These are phyloP conservation scores for Carallia pectinifolia DNA, from an alignment of 345 rosid species.

Conservation along the genomic window DNA sequence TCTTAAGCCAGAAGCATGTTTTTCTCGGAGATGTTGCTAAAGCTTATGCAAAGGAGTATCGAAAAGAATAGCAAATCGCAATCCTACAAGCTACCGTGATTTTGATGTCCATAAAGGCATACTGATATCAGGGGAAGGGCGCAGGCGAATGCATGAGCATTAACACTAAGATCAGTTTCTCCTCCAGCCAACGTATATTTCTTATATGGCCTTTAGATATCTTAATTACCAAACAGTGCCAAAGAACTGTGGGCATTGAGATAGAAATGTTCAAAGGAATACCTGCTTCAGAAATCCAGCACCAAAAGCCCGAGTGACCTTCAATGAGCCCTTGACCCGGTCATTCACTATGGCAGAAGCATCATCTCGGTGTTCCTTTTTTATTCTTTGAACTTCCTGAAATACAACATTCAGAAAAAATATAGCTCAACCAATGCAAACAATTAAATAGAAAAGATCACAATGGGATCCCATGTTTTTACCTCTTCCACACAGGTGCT, in stretches of 20 bases:
- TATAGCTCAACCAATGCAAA: not conserved
- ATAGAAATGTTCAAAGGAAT: constrained; percentile 3
- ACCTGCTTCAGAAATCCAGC: constrained; percentile 96
- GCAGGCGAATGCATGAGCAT: no score
- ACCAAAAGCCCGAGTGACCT: constrained; percentile 95
- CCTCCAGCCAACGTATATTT: no score
- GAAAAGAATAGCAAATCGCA: no score
- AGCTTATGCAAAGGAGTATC: no score
- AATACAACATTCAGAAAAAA: constrained; percentile 11
- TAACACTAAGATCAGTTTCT: no score
- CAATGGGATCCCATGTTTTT: not conserved
- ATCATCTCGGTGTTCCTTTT: constrained; percentile 81
- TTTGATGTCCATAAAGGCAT: no score
- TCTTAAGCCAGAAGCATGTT: not conserved
- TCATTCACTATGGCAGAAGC: constrained; percentile 61
- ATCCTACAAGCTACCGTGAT: no score
- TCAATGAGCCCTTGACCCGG: constrained; percentile 89
- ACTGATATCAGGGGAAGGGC: no score
- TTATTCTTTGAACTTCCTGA: constrained; percentile 87
- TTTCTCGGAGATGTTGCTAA: no score
- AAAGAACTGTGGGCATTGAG: not conserved
- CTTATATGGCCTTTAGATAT: not conserved
- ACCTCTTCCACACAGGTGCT: constrained; percentile 83
- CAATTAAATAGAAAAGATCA: not conserved
- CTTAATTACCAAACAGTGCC: not conserved